Conservation (phyloP, 2,329 filamentous ascomycete genomes). For the Exophiala spinifera region DNA sequence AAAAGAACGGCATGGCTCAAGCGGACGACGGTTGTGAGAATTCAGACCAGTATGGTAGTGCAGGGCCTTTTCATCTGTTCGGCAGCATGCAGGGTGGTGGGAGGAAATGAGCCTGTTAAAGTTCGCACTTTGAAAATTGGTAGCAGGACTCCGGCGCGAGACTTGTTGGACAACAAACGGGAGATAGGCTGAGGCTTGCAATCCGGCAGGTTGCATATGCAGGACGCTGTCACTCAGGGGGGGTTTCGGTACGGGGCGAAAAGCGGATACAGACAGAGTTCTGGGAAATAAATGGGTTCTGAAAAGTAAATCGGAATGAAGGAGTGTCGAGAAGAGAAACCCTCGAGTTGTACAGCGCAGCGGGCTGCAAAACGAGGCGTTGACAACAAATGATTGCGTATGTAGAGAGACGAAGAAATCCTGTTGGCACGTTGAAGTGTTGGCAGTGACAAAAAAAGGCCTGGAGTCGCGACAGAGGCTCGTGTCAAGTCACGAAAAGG, state of each 20-base stretch:
- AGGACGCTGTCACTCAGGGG: slow-evolving; percentile 15
- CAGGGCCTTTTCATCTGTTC: slow-evolving; percentile 15
- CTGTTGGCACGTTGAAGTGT: background rate
- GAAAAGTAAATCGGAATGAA: slow-evolving; percentile 1
- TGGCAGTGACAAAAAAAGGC: no score
- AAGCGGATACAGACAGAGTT: slow-evolving; percentile 1
- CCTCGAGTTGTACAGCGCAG: slow-evolving; percentile 7
- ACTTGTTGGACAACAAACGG: background rate
- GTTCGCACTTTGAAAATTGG: background rate
- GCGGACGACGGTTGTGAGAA: background rate
- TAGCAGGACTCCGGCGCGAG: background rate
- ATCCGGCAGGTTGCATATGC: slow-evolving; percentile 22
- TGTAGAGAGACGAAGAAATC: slow-evolving; percentile 4
- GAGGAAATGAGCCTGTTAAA: background rate
- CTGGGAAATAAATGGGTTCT: slow-evolving; percentile 8
- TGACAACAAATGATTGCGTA: slow-evolving; percentile 9
- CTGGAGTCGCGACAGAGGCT: no score
- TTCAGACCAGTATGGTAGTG: background rate
- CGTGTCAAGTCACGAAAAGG: no score
- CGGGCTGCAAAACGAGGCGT: slow-evolving; percentile 8
- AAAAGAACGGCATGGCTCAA: slow-evolving; percentile 55
- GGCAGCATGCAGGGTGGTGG: background rate
- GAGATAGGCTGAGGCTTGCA: slow-evolving; percentile 1
- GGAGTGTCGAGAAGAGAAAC: slow-evolving; percentile 15
- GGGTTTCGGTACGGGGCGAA: slow-evolving; percentile 15